phyloP scores from a whole-genome alignment of 225 moss, liverwort and hornwort species.

The Polytrichum formosum region DNA sequence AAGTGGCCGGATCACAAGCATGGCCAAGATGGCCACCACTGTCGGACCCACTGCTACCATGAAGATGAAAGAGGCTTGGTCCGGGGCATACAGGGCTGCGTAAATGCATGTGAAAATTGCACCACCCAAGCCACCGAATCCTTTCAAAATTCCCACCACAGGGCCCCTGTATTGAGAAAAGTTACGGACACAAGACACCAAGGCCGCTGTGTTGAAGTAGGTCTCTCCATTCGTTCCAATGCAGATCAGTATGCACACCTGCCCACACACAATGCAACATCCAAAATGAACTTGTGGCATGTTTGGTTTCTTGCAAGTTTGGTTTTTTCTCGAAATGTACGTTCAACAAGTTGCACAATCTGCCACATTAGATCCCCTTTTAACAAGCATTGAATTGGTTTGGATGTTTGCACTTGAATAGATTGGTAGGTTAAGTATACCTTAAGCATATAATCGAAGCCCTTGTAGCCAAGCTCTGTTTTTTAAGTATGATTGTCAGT shows the following conservation, averaged over 20 bases:
- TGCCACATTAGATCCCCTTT: too few species aligned
- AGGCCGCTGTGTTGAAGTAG: constrained; percentile 88
- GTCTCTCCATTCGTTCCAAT: constrained; percentile 82
- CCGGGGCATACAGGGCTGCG: constrained; percentile 74
- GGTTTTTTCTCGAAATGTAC: too few species aligned
- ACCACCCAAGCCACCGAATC: constrained; percentile 83
- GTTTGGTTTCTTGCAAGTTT: too few species aligned
- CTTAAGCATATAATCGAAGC: too few species aligned
- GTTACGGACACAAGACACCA: constrained; percentile 83
- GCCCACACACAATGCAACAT: constrained; percentile 7
- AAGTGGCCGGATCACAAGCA: constrained; percentile 66
- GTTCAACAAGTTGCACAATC: too few species aligned
- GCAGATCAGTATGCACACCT: constrained; percentile 72
- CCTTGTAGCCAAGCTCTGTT: too few species aligned
- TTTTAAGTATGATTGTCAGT: too few species aligned
- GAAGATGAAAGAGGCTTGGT: constrained; percentile 85
- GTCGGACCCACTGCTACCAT: constrained; percentile 74
- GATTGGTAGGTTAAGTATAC: too few species aligned
- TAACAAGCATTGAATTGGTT: too few species aligned
- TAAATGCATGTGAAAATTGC: constrained; percentile 87
- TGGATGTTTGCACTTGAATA: too few species aligned
- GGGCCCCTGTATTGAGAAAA: constrained; percentile 83
- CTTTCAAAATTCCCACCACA: constrained; percentile 89
- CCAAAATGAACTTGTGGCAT: neutral
- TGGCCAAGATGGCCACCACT: constrained; percentile 56